Conservation (phyloP, 2,329 filamentous ascomycete genomes). For the Pseudogymnoascus sp. region DNA sequence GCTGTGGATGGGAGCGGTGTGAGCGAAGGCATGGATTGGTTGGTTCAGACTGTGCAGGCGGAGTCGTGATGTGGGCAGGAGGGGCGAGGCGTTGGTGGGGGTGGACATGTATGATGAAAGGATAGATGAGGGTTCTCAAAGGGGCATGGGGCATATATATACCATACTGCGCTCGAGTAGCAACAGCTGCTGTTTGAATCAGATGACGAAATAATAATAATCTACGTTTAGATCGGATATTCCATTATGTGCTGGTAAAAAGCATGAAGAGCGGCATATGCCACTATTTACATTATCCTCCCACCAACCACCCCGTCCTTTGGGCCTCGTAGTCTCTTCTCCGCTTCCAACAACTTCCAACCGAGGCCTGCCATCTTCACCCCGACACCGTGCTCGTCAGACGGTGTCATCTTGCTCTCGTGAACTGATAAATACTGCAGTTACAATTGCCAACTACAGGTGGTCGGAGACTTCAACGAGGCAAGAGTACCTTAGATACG, state of each 20-base stretch:
- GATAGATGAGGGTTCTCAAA: neutral
- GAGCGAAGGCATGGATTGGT: conserved; percentile 97
- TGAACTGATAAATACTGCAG: neutral
- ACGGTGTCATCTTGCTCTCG: neutral
- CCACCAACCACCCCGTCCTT: neutral
- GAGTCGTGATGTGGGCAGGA: conserved; percentile 28
- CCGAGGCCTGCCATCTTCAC: neutral
- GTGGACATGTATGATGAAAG: conserved; percentile 1
- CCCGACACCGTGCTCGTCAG: neutral
- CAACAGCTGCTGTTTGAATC: conserved; percentile 2
- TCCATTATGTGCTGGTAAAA: neutral
- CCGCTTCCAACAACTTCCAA: neutral
- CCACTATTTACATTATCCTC: neutral
- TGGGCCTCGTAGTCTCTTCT: neutral
- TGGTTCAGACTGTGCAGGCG: conserved; percentile 53
- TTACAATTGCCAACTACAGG: too few relatives aligned
- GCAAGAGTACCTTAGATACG: neutral
- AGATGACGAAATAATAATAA: conserved; percentile 7
- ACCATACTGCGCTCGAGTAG: conserved; percentile 6
- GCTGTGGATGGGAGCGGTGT: conserved; percentile 93
- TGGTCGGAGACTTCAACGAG: neutral
- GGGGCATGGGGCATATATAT: conserved; percentile 6
- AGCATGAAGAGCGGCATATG: neutral
- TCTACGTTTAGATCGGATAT: neutral
- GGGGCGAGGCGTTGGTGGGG: neutral